Base-by-base conservation (phyloP, 805 yeast species). In the Candida khao-thaluensis region DNA sequence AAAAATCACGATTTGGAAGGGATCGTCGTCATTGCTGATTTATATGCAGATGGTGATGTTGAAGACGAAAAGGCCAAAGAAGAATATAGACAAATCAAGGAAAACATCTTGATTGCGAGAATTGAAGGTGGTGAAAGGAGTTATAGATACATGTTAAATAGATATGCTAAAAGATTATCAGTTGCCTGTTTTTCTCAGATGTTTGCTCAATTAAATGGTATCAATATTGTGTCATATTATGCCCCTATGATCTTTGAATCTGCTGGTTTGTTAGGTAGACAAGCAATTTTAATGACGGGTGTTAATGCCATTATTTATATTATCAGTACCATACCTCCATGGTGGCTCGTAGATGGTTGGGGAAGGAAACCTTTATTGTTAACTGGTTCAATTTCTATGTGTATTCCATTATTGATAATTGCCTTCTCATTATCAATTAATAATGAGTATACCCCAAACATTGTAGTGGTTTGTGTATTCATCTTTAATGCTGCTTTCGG, bases 201-300 rank as follows among this genome's bases (percentile, higher is more conserved):
- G 68, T 88, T 90, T 70, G 96, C 97, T 2, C 96, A 90, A 62
- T 69, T 90, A 58, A 85, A 89, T 59, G 97, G 97, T 52, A 90
- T 89, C 61, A 90, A 89, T 56, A 91, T 90, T 37, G 86, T 90
- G 39, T 82, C 95, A 1, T 90, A 90, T 62, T 89, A 89, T 64
- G 96, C 96, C 2, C 96, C 96, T 2, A 66, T 90, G 61, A 95
- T 89, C 34, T 90, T 89, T 61, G 96, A 90, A 59, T 85, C 85
- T 51, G 96, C 96, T 2, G 97, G 97, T 18, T 90, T 96, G 96
- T 62, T 74, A 6, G 96, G 96, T 17, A 71, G 95, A 44, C 77
- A 79, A 48, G 96, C 96, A 2, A 79, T 89, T 45, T 72, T 88
- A 47, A 85, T 89, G 95, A 87, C 97, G 0, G 97, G 97, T 16